These are phyloP conservation scores for Rhodocollybia butyracea DNA, from an alignment of 768 basidiomycete genomes.

Conservation along the genomic window DNA sequence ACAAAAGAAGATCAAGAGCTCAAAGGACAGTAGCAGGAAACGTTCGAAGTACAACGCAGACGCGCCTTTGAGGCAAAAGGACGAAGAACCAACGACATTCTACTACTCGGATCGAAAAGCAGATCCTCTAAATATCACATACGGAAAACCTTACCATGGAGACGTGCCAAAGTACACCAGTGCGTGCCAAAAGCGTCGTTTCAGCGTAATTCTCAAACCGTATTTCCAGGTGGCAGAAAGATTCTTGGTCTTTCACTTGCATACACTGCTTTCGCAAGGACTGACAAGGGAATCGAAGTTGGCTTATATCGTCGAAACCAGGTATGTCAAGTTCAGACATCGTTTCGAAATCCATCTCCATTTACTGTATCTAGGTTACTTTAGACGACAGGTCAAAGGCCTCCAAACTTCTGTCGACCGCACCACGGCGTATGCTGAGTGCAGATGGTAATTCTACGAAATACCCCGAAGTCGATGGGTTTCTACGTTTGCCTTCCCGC, in stretches of 20 bases:
- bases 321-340: slow-evolving; percentile 23
- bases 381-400: slow-evolving; percentile 47
- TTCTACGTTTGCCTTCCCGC: slow-evolving; percentile 53
- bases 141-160: slow-evolving; percentile 59
- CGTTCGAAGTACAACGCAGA: not conserved
- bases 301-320: slow-evolving; percentile 38
- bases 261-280: slow-evolving; percentile 43
- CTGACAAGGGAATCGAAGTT: slow-evolving; percentile 57
- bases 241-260: slow-evolving; percentile 59
- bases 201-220: not conserved
- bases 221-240: slow-evolving; percentile 48
- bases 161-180: slow-evolving; percentile 66
- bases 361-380: not conserved
- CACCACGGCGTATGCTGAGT: slow-evolving; percentile 49
- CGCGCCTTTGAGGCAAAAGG: not conserved
- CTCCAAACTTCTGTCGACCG: slow-evolving; percentile 48
- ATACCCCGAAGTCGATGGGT: slow-evolving; percentile 65
- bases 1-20: slow-evolving; percentile 15
- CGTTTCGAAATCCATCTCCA: no score
- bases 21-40: slow-evolving; percentile 14
- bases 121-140: slow-evolving; percentile 61
- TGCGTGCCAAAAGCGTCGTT: slow-evolving; percentile 49
- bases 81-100: slow-evolving; percentile 19
- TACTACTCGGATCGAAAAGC: slow-evolving; percentile 70
- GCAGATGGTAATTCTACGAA: slow-evolving; percentile 35